These are phyloP conservation scores for Candida pini DNA, from an alignment of 805 yeast genomes.

Conservation along the genomic window DNA sequence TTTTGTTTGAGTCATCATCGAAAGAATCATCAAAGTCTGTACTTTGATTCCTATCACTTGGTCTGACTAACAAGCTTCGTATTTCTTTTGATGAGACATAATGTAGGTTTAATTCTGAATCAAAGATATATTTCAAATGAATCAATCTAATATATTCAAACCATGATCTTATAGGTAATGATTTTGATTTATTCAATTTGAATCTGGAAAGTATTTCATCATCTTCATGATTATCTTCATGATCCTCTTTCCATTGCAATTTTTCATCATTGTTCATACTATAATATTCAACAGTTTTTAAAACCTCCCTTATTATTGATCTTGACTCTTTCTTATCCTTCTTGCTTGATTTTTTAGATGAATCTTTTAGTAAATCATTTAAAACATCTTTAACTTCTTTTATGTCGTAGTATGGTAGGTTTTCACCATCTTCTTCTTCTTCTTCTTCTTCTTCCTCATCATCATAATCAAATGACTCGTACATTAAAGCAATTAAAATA, in stretches of 20 bases:
- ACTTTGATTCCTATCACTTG: conserved; percentile 7
- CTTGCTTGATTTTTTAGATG: conserved; percentile 54
- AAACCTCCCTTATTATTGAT: conserved; percentile 55
- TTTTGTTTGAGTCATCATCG: conserved; percentile 4
- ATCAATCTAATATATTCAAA: conserved; percentile 42
- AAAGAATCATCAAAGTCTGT: conserved; percentile 7
- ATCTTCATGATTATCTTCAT: conserved; percentile 6
- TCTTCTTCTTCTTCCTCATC: conserved; percentile 30
- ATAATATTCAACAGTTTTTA: conserved; percentile 40
- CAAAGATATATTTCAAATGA: conserved; percentile 45
- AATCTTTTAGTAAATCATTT: conserved; percentile 40
- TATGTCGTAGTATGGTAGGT: conserved; percentile 47
- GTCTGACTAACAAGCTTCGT: conserved; percentile 17
- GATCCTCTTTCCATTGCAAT: conserved; percentile 21
- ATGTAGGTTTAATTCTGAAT: conserved; percentile 47
- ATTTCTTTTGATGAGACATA: conserved; percentile 28
- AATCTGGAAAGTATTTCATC: conserved; percentile 27
- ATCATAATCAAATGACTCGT: conserved; percentile 47
- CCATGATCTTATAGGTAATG: conserved; percentile 46
- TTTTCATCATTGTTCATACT: conserved; percentile 13
- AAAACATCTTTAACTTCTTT: conserved; percentile 39
- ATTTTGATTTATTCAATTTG: conserved; percentile 38
- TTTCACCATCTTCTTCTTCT: conserved; percentile 36
- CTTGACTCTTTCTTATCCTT: conserved; percentile 56
- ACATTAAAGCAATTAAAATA: conserved; percentile 48